phyloP scores from a whole-genome alignment of 805 yeast genomes.

The Candida fluviatilis region DNA sequence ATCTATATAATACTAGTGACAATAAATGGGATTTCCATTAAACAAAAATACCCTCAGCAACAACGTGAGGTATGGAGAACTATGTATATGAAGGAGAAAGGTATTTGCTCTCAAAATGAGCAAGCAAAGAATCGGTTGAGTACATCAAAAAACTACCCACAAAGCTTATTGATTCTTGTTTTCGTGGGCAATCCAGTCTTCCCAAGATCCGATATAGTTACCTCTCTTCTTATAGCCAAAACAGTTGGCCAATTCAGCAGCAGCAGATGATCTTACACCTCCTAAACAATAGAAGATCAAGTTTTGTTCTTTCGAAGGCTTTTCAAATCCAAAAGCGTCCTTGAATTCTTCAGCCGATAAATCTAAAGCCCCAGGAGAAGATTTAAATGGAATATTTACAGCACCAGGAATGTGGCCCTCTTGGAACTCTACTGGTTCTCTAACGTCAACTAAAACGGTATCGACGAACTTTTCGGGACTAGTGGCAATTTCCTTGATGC shows the following conservation, averaged over 20 bases:
- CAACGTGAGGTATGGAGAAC: not conserved
- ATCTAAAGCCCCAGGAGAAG: slow-evolving; percentile 89
- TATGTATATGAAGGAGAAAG: not conserved
- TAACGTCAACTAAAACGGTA: slow-evolving; percentile 73
- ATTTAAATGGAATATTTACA: slow-evolving; percentile 81
- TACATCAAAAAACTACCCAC: not conserved
- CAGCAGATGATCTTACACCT: slow-evolving; percentile 86
- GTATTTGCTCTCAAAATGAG: not conserved
- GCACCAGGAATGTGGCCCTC: slow-evolving; percentile 82
- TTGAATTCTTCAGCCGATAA: slow-evolving; percentile 74
- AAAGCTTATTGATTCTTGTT: slow-evolving; percentile 11
- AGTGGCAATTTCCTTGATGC: slow-evolving; percentile 42
- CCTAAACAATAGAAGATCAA: slow-evolving; percentile 88
- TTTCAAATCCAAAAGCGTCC: slow-evolving; percentile 73
- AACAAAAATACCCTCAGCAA: not conserved
- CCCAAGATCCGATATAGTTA: slow-evolving; percentile 81
- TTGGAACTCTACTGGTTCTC: slow-evolving; percentile 80
- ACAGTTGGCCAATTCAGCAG: slow-evolving; percentile 87
- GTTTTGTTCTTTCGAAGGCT: slow-evolving; percentile 69
- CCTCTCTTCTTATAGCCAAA: slow-evolving; percentile 84
- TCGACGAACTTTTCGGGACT: slow-evolving; percentile 39
- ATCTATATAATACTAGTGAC: slow-evolving; percentile 1
- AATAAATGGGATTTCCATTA: too few species aligned
- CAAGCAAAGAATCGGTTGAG: too few species aligned
- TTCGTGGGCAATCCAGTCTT: slow-evolving; percentile 66